These are phyloP conservation scores for Mycosarcoma mackinlayi DNA, from an alignment of 1,284 basidiomycete species.

Conservation along the genomic window DNA sequence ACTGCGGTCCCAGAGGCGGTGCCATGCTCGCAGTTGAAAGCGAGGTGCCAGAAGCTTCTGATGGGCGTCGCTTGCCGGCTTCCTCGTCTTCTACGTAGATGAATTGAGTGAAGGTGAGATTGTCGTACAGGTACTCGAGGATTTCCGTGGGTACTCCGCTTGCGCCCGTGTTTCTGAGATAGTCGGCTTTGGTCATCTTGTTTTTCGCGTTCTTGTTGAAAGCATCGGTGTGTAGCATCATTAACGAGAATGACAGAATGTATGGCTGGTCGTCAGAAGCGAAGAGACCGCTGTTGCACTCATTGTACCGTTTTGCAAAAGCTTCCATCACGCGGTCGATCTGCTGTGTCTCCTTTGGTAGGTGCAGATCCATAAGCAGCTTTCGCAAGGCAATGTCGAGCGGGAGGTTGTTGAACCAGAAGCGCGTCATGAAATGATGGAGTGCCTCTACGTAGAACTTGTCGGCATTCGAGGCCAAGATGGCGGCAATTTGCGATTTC, in stretches of 20 bases:
- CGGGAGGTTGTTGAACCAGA: constrained; percentile 83
- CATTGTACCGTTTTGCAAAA: constrained; percentile 85
- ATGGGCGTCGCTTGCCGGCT: constrained; percentile 26
- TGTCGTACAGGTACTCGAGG: constrained; percentile 96
- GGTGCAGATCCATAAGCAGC: constrained; percentile 87
- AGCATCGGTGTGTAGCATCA: constrained; percentile 98
- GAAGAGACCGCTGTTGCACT: constrained; percentile 87
- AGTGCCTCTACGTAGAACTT: constrained; percentile 80
- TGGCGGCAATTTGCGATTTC: constrained; percentile 50
- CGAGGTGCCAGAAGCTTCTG: constrained; percentile 30
- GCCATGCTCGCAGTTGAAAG: constrained; percentile 7
- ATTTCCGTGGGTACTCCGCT: constrained; percentile 87
- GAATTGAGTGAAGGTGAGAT: constrained; percentile 90
- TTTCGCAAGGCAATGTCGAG: constrained; percentile 91
- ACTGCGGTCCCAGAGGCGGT: constrained; percentile 17
- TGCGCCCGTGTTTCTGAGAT: constrained; percentile 67
- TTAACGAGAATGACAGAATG: constrained; percentile 94
- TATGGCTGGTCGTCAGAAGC: constrained; percentile 82
- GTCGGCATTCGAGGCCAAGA: constrained; percentile 74
- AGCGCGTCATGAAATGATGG: constrained; percentile 78
- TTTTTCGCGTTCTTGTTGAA: constrained; percentile 98
- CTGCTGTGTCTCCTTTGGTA: constrained; percentile 96
- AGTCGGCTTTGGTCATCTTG: constrained; percentile 79
- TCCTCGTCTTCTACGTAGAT: constrained; percentile 86
- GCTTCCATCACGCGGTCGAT: constrained; percentile 97